Percentiles rank a stretch among this genome's conserved stretches.
Evolutionary conservation across 1,139 yeast genomes (phyloP).

Genomic region (Lodderomyces beijingensis): DNA sequence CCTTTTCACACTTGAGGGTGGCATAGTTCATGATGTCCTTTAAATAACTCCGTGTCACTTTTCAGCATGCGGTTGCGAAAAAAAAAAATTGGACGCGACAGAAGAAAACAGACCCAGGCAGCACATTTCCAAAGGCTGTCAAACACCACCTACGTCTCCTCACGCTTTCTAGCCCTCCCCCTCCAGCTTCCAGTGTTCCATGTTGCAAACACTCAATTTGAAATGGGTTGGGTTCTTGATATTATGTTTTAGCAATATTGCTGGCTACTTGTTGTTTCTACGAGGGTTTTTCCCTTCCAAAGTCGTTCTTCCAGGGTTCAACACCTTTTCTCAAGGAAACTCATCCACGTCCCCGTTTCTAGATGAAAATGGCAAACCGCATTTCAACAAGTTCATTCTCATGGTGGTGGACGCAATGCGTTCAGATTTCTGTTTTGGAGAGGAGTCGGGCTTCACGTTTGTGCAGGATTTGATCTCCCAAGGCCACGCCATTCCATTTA

Average conservation of each 20-base stretch:
- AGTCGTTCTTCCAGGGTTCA: conserved; percentile 58
- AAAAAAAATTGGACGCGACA: no score
- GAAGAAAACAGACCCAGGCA: no score
- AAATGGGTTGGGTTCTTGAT: conserved; percentile 13
- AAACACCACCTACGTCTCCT: no score
- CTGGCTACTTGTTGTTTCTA: conserved; percentile 59
- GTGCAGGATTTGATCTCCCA: conserved; percentile 62
- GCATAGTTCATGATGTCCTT: no score
- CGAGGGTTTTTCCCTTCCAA: conserved; percentile 90
- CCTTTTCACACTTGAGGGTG: no score
- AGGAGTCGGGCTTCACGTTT: conserved; percentile 50
- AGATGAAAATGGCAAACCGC: conserved; percentile 27
- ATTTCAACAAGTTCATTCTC: conserved; percentile 65
- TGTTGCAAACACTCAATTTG: conserved; percentile 11
- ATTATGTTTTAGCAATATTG: conserved; percentile 24
- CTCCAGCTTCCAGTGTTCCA: no score
- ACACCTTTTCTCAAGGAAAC: conserved; percentile 20
- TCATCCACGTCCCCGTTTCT: conserved; percentile 8
- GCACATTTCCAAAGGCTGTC: no score
- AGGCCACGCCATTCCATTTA: conserved; percentile 78
- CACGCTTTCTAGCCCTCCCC: no score
- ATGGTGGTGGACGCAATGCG: conserved; percentile 94
- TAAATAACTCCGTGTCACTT: no score
- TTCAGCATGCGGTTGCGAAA: no score
- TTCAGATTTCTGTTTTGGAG: conserved; percentile 76